Evolutionary conservation across 2,329 filamentous ascomycete species (phyloP), one percentile per base, ranked within the genome.

Genomic region (Rugonectria rugulosa): DNA sequence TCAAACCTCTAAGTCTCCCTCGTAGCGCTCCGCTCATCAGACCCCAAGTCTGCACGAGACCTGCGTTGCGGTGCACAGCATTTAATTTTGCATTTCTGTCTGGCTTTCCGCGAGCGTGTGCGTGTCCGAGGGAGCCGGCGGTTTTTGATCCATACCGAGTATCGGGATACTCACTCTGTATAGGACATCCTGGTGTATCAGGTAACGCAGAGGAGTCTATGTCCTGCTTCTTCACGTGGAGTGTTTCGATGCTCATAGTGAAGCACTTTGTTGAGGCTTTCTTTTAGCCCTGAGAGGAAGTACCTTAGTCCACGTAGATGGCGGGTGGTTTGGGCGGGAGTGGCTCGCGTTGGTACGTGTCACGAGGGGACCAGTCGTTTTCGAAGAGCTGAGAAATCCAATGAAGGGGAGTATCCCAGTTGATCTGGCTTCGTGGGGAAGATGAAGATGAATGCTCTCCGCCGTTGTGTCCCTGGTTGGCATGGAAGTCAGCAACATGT

Each of bases 311-410:
- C n/a, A n/a, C n/a, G n/a, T n/a, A n/a, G n/a, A n/a, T n/a, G n/a
- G 23, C 4, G 17, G 38, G 38, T 27, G 37, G 26, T 6, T 17
- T 36, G 6, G 20, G 15, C 3, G 65, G 53, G 3, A 62, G 2
- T 15, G 12, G 32, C 42, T 72, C 70, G 10, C 64, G 53, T 31
- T 66, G 58, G 44, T 73, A 73, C 1, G 68, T 73, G 1, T 64
- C 58, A 52, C 70, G 70, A 6, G 75, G 66, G 5, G 51, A 46
- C 79, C 79, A 81, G 5, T 69, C 57, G 2, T 71, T 64, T 43
- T 77, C 73, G 37, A 80, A 79, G 70, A 81, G 77, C 48, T 79
- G 77, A 7, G 75, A 73, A 9, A 79, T 70, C 67, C 80, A 81
- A 57, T 76, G 78, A 2, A 77, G 64, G 6, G 78, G 72, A 15